phyloP scores from a whole-genome alignment of 2,329 filamentous ascomycete species.

The Scleromitrula shiraiana region DNA sequence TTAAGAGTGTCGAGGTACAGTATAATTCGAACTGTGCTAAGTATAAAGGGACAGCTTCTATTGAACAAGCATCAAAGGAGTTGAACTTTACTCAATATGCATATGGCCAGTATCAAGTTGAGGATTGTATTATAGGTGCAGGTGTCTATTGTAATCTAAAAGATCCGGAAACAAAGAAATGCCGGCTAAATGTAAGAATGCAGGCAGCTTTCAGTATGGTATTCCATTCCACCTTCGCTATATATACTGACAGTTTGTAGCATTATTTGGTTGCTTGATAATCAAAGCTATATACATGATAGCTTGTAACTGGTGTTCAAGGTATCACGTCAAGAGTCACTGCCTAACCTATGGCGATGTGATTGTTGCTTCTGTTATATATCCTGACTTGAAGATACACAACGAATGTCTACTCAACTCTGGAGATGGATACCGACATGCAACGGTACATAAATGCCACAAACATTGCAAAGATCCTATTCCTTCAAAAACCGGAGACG shows the following conservation, averaged over 20 bases:
- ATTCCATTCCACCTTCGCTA: neutral
- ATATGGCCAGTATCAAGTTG: neutral
- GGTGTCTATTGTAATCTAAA: constrained; percentile 4
- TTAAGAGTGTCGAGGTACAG: constrained; percentile 8
- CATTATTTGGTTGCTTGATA: constrained; percentile 14
- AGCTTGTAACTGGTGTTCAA: constrained; percentile 12
- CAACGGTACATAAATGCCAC: constrained; percentile 16
- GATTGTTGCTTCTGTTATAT: constrained; percentile 18
- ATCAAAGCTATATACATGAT: constrained; percentile 21
- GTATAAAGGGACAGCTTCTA: neutral
- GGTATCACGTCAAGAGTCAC: constrained; percentile 12
- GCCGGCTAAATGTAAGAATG: constrained; percentile 18
- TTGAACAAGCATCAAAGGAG: neutral
- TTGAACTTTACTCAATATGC: neutral
- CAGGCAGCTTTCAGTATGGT: constrained; percentile 16
- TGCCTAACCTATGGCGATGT: constrained; percentile 20
- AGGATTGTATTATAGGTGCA: constrained; percentile 1
- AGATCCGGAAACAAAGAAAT: constrained; percentile 10
- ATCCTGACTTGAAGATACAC: constrained; percentile 17
- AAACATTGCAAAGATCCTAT: constrained; percentile 19
- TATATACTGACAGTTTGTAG: neutral
- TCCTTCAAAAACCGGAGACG: constrained; percentile 13
- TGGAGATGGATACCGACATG: constrained; percentile 17
- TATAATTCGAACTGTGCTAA: constrained; percentile 11
- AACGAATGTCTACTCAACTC: constrained; percentile 21